Conservation (phyloP, 2,329 filamentous ascomycete species). For the Microdochium nivale region DNA sequence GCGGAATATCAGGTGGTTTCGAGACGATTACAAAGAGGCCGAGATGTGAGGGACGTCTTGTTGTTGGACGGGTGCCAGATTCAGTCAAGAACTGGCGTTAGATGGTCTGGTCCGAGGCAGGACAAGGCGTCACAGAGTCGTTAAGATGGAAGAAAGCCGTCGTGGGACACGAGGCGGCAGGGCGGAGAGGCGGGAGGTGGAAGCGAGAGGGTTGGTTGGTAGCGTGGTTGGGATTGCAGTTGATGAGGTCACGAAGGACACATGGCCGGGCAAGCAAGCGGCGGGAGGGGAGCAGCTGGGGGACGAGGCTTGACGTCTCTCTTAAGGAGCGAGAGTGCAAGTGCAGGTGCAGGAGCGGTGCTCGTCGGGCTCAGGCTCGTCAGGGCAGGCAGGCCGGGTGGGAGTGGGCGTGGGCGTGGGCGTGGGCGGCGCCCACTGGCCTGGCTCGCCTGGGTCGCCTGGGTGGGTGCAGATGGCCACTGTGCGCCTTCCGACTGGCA, state of each 20-base stretch:
- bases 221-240: background rate
- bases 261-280: background rate
- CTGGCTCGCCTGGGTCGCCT: no score
- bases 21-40: background rate
- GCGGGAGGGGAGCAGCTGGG: background rate
- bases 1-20: background rate
- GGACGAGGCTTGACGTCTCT: background rate
- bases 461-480: background rate
- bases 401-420: background rate
- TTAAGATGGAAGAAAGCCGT: background rate
- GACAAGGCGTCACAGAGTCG: background rate
- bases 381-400: background rate
- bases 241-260: conserved; percentile 1
- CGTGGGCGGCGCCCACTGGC: background rate
- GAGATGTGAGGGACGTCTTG: background rate
- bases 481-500: background rate
- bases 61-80: conserved; percentile 15
- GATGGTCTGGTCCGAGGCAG: background rate
- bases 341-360: no score
- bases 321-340: background rate
- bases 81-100: conserved; percentile 23
- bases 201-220: background rate
- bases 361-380: background rate
- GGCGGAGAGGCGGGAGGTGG: background rate
- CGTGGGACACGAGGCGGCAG: background rate